Evolutionary conservation across 192 early-diverging fungal species (phyloP), one percentile per base, ranked within the genome.

Genomic region (Geosiphon pyriformis): DNA sequence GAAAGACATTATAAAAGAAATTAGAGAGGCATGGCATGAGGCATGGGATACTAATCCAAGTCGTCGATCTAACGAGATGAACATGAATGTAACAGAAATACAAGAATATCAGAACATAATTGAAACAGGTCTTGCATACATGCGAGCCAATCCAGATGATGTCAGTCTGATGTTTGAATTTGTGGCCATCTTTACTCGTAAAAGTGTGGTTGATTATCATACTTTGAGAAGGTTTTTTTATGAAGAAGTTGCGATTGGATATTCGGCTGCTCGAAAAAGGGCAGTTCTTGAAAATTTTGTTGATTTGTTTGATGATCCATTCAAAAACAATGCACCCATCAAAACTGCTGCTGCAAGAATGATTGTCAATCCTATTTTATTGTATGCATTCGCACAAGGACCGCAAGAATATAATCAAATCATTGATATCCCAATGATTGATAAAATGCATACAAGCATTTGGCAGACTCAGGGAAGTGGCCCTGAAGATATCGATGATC

Each of bases 291-390:
- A 88, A 50, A 82, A 82, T 25, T 96, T 94, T 74, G 75, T 98
- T 59, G 72, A 84, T n/a, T 67, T 82, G n/a, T 89, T 90, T 72
- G 70, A 77, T 15, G 88, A 94, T 33, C 26, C 26, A 20, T 30
- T 30, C 6, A 47, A 50, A 31, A 77, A 67, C 15, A 67, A 83
- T 47, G 77, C 89, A 1, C 78, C 84, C 23, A 78, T 86, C 20
- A 94, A 93, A 68, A 90, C 90, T 61, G 82, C 80, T 55, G 69
- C 88, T 0, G 79, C 96, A 23, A 78, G 89, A 32, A 84, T 88
- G 59, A 81, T 99, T 51, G 82, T 98, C 42, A 95, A 90, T 59
- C 95, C 96, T 3, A 85, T 93, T 80, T 78, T 94, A 15, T 74
- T 93, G 37, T 84, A 88, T 3, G 71, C 85, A 0, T 82, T 94